phyloP scores from a whole-genome alignment of 1,284 basidiomycete species.

The Trametes hirsuta region DNA sequence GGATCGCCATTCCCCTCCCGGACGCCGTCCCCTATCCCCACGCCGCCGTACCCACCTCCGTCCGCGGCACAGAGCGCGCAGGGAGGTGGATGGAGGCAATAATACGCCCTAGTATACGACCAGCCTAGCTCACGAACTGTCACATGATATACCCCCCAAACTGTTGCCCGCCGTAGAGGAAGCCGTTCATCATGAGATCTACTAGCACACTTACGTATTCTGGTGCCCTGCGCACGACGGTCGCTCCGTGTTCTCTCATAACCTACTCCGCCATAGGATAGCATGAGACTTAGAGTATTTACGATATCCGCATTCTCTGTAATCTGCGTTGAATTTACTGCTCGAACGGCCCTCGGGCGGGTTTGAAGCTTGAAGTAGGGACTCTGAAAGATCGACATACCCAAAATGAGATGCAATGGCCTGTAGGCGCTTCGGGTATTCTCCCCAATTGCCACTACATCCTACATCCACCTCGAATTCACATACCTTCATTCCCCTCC shows the following conservation, averaged over 20 bases:
- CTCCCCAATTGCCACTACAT: not conserved
- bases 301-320: slow-evolving; percentile 24
- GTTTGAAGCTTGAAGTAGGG: no score
- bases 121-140: slow-evolving; percentile 32
- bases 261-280: slow-evolving; percentile 16
- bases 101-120: slow-evolving; percentile 31
- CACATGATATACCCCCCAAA: slow-evolving; percentile 34
- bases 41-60: slow-evolving; percentile 34
- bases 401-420: not conserved
- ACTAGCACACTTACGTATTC: slow-evolving; percentile 26
- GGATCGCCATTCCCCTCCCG: slow-evolving; percentile 67
- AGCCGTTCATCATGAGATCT: slow-evolving; percentile 29
- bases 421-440: not conserved
- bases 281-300: slow-evolving; percentile 28
- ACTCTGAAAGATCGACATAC: not conserved
- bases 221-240: slow-evolving; percentile 24
- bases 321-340: slow-evolving; percentile 18
- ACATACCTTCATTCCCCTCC: not conserved
- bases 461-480: not conserved
- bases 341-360: not conserved
- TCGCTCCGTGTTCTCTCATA: slow-evolving; percentile 18
- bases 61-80: slow-evolving; percentile 24
- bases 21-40: slow-evolving; percentile 55
- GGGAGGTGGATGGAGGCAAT: slow-evolving; percentile 28
- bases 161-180: slow-evolving; percentile 28